These are phyloP conservation scores for Adiantum capillusveneris DNA, from an alignment of 75 land plant species.

Conservation along the genomic window DNA sequence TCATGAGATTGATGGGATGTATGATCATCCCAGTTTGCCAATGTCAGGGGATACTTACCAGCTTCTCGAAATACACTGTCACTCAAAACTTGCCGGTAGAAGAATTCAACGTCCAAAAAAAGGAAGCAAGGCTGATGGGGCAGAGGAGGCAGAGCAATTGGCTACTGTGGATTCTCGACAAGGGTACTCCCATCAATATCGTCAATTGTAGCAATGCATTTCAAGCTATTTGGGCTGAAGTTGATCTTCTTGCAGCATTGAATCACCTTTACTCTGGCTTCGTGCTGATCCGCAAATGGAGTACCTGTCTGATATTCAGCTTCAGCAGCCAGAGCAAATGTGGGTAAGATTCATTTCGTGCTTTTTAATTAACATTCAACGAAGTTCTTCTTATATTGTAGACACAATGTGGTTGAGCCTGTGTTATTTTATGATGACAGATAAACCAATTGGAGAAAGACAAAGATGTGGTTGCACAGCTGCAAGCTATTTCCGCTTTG, in stretches of 20 bases:
- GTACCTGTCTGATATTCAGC: slow-evolving; percentile 81
- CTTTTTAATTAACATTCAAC: not conserved
- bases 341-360: slow-evolving; percentile 65
- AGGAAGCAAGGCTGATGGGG: slow-evolving; percentile 68
- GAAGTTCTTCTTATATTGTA: not conserved
- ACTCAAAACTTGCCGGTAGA: slow-evolving; percentile 86
- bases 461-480: slow-evolving; percentile 87
- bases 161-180: slow-evolving; percentile 39
- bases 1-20: slow-evolving; percentile 92
- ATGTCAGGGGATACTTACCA: slow-evolving; percentile 92
- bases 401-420: not conserved
- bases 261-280: slow-evolving; percentile 90
- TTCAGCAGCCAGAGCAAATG: slow-evolving; percentile 93
- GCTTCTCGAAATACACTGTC: slow-evolving; percentile 84
- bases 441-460: slow-evolving; percentile 95
- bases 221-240: not conserved
- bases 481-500: slow-evolving; percentile 70
- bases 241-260: slow-evolving; percentile 39
- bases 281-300: slow-evolving; percentile 97
- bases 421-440: slow-evolving; percentile 21
- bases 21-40: slow-evolving; percentile 89
- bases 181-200: slow-evolving; percentile 13
- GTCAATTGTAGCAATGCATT: not conserved
- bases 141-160: slow-evolving; percentile 68
- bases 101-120: slow-evolving; percentile 85